phyloP scores from a whole-genome alignment of 345 rosid genomes.

The Dipteronia sinensis region DNA sequence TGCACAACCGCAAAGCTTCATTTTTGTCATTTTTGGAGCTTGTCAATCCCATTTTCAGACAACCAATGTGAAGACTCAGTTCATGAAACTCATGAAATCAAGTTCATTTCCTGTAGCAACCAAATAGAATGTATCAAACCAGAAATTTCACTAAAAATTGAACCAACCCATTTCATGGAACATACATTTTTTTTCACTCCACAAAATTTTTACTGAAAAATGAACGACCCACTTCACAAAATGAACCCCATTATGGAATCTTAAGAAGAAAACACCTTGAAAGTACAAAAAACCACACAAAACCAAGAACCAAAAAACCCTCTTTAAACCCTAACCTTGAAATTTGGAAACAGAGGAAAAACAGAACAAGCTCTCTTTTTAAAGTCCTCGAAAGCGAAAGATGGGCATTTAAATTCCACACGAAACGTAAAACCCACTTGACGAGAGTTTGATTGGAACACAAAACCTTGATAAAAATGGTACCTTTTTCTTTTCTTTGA shows the following conservation, averaged over 20 bases:
- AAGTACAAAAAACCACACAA: not conserved
- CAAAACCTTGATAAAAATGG: not conserved
- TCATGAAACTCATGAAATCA: slow-evolving; percentile 32
- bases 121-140: slow-evolving; percentile 23
- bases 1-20: slow-evolving; percentile 72
- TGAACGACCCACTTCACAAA: not conserved
- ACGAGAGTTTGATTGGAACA: not conserved
- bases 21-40: slow-evolving; percentile 62
- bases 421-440: not conserved
- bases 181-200: no score
- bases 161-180: no score
- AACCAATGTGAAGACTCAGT: slow-evolving; percentile 24
- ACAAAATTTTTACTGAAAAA: not conserved
- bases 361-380: not conserved
- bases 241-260: not conserved
- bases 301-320: slow-evolving; percentile 2
- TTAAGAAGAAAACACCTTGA: not conserved
- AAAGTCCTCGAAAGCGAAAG: not conserved
- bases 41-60: slow-evolving; percentile 64
- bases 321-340: not conserved
- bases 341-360: not conserved
- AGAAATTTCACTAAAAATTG: no score
- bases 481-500: not conserved
- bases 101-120: slow-evolving; percentile 20
- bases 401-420: not conserved